Base-by-base conservation (phyloP, 2,329 filamentous ascomycete genomes). In the Pseudogymnoascus sp. region DNA sequence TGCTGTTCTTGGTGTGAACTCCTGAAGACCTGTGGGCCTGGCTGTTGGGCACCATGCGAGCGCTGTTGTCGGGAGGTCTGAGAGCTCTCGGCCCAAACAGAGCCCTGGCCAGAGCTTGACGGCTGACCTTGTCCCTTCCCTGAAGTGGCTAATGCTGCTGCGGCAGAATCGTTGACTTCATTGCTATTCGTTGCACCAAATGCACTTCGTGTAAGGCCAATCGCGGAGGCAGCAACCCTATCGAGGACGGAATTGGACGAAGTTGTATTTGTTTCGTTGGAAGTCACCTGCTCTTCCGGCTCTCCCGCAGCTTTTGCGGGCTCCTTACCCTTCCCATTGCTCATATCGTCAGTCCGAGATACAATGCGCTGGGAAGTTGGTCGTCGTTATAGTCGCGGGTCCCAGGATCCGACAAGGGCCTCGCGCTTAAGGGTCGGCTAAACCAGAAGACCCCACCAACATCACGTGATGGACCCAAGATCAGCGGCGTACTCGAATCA, bases 211-310 rank as follows among this genome's bases (percentile, higher is more conserved):
- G 74, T 66, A 31, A 78, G 71, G 0, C 71, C 70, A 11, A 68
- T 70, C 31, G 76, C 76, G 26, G 76, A 78, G 59, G 69, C 68
- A 62, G 67, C 64, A 56, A 74, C 65, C 62, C 70, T 65, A 42
- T 68, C 68, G 3, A 72, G 50, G 6, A 72, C 59, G 9, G 53
- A 64, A 29, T 64, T 33, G 15, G 69, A 69, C 17, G 64, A 56
- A 31, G 19, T 23, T 21, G 31, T 21, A 33, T n/a, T 56, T 37
- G 31, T 64, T 35, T 42, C 44, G 29, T 64, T 35, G 13, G 64
- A 35, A 60, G 40, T 19, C 23, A 64, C 64, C 40, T 63, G n/a
- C 5, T 56, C 50, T 19, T 64, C 56, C 26, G 63, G 37, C 21
- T 64, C 38, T 10, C 67, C 60, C 26, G 64, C 37, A 35, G 44